Evolutionary conservation across 768 basidiomycete genomes (phyloP).

Genomic region (Xerocomus brunneocitrinus): DNA sequence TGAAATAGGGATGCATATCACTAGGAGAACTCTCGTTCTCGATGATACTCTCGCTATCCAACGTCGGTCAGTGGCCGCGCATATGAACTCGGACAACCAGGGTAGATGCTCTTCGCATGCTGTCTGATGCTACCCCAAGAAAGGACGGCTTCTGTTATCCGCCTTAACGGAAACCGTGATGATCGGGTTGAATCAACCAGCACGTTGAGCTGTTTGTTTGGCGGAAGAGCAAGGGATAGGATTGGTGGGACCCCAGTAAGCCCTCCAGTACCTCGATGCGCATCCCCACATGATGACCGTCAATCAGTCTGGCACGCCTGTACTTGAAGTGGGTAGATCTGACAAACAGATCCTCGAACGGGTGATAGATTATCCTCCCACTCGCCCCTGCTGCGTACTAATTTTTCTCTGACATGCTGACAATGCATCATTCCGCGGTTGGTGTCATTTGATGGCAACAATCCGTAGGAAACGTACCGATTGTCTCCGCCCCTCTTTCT

Average conservation of each 20-base stretch:
- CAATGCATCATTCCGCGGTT: background rate
- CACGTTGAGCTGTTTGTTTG: background rate
- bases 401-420: background rate
- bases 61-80: too few relatives aligned
- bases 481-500: background rate
- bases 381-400: background rate
- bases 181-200: background rate
- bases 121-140: too few relatives aligned
- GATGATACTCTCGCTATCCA: too few relatives aligned
- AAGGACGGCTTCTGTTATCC: background rate
- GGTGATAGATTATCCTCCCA: too few relatives aligned
- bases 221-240: background rate
- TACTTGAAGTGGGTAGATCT: background rate
- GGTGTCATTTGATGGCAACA: background rate
- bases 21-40: too few relatives aligned
- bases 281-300: background rate
- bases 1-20: too few relatives aligned
- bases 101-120: too few relatives aligned
- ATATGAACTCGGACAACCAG: too few relatives aligned
- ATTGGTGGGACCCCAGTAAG: background rate
- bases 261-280: background rate
- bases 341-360: background rate
- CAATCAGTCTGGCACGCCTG: background rate
- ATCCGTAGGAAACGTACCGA: background rate
- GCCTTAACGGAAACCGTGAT: too few relatives aligned